Percentiles rank a stretch among this genome's conserved stretches.
Conservation (phyloP, 495 filamentous ascomycete genomes). For the Hypoxylon trugodes region DNA sequence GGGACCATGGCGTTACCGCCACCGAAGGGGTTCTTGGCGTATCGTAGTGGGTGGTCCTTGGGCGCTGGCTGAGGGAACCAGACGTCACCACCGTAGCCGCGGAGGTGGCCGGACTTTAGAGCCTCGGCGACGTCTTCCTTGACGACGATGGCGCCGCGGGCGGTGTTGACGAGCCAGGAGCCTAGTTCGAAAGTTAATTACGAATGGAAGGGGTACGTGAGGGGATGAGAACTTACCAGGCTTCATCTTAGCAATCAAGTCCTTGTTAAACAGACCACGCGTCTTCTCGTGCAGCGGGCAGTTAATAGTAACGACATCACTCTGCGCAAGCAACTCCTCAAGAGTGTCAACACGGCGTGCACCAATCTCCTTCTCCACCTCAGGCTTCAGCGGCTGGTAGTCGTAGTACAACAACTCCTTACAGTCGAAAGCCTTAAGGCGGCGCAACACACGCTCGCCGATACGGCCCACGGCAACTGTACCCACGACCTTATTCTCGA, state of each 20-base stretch:
- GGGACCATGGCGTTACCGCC: constrained; percentile 98
- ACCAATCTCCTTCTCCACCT: constrained; percentile 96
- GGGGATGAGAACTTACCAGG: constrained; percentile 64
- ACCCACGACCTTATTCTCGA: constrained; percentile 97
- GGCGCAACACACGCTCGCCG: constrained; percentile 94
- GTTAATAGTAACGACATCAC: constrained; percentile 99
- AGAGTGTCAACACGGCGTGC: constrained; percentile 85
- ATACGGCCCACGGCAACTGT: constrained; percentile 98
- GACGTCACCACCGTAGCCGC: constrained; percentile 96
- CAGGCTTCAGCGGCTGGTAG: constrained; percentile 90
- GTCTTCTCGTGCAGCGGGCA: constrained; percentile 99
- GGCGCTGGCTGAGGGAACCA: constrained; percentile 87
- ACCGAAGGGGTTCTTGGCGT: constrained; percentile 92
- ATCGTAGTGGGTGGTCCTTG: constrained; percentile 91
- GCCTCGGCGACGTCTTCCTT: constrained; percentile 99
- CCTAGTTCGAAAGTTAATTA: constrained; percentile 55
- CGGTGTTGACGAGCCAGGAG: constrained; percentile 97
- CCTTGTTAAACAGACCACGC: constrained; percentile 96
- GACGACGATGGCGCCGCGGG: constrained; percentile 97
- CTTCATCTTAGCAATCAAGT: constrained; percentile 99
- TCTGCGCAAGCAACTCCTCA: constrained; percentile 95
- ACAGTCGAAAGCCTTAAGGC: constrained; percentile 97
- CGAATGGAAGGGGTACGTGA: background rate
- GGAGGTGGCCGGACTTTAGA: constrained; percentile 90
- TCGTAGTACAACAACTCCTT: constrained; percentile 99